phyloP scores from a whole-genome alignment of 2,329 filamentous ascomycete genomes.

The Xylaria sp. region DNA sequence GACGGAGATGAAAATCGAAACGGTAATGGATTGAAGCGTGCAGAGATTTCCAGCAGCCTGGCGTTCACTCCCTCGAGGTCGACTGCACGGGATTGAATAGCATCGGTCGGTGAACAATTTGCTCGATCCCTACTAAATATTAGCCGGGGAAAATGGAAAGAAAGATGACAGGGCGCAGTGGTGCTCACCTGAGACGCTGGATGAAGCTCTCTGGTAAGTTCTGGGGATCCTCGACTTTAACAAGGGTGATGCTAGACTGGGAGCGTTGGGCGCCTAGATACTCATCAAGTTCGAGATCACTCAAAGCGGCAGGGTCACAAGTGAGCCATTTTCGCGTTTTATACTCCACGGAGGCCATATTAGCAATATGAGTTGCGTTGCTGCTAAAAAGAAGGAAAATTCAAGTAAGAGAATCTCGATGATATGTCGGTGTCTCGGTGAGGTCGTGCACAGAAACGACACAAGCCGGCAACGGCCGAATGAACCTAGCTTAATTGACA shows the following conservation, averaged over 20 bases:
- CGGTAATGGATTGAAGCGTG: background rate
- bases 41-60: conserved; percentile 20
- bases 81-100: background rate
- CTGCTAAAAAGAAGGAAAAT: background rate
- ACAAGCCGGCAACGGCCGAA: background rate
- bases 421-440: too few species aligned
- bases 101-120: background rate
- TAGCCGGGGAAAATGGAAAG: background rate
- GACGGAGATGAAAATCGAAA: too few species aligned
- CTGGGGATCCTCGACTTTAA: conserved; percentile 23
- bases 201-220: conserved; percentile 29
- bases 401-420: background rate
- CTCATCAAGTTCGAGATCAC: conserved; percentile 18
- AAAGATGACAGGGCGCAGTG: too few species aligned
- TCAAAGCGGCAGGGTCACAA: conserved; percentile 19
- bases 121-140: conserved; percentile 14
- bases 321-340: background rate
- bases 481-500: background rate
- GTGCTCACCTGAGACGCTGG: conserved; percentile 25
- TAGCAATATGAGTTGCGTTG: background rate
- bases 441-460: background rate
- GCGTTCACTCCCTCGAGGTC: conserved; percentile 21
- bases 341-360: background rate
- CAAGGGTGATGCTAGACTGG: background rate
- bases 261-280: conserved; percentile 13